Conservation (phyloP, 1,284 basidiomycete genomes). For the Cryptococcus sp. region DNA sequence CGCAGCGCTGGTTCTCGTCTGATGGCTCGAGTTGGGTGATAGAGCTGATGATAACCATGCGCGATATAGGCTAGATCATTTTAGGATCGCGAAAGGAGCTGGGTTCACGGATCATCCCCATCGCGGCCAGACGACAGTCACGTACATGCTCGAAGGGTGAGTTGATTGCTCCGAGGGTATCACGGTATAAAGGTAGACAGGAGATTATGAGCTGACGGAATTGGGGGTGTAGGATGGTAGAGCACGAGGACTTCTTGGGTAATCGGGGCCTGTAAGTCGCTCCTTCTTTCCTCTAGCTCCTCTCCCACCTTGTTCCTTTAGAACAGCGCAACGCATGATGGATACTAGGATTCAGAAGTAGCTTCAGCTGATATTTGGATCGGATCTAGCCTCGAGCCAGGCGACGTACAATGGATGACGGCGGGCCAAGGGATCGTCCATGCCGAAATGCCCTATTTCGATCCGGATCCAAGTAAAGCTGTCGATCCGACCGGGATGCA, state of each 20-base stretch:
- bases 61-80: conserved; percentile 35
- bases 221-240: conserved; percentile 28
- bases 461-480: conserved; percentile 61
- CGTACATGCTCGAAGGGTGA: conserved; percentile 84
- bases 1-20: neutral
- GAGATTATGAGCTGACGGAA: conserved; percentile 1
- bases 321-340: too few relatives aligned
- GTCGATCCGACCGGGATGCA: conserved; percentile 66
- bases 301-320: neutral
- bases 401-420: conserved; percentile 95
- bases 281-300: neutral
- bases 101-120: conserved; percentile 56
- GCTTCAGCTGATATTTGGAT: too few relatives aligned
- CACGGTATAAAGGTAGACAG: neutral
- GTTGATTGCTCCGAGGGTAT: conserved; percentile 9
- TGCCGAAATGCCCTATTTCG: conserved; percentile 84
- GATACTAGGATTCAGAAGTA: too few relatives aligned
- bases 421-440: conserved; percentile 72
- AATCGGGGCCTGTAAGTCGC: conserved; percentile 63
- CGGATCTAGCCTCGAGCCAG: conserved; percentile 63
- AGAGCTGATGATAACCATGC: neutral
- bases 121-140: conserved; percentile 72
- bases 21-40: neutral
- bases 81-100: conserved; percentile 54
- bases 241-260: conserved; percentile 91